Evolutionary conservation across 176 grass and related monocot species (phyloP), one percentile per base, ranked within the genome.

Genomic region (Typha latifolia): DNA sequence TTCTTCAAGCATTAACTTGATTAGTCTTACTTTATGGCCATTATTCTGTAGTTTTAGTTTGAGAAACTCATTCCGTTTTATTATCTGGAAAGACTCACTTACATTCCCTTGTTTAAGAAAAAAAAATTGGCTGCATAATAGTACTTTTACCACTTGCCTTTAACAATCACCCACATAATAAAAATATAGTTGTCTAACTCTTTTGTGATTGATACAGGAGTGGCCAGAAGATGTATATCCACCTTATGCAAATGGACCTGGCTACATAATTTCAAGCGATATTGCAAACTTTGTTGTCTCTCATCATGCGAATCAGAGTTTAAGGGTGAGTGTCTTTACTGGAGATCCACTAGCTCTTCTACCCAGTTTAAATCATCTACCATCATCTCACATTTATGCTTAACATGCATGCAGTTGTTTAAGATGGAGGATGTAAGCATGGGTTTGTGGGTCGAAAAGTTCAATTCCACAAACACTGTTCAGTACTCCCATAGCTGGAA

Each of bases 381-480:
- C 20, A 0, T 59, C 20, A 19, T 21, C 10, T 59, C 20, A 18
- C 16, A 5, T 57, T 57, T 59, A 0, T 14, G 8, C 20, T 49
- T 71, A 7, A 52, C 26, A 43, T 62, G 20, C 62, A 83, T 83
- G 79, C 80, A 93, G 94, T 82, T 99, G 16, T 97, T 93, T 68
- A 99, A 99, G 76, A 93, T 99, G 94, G 94, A 93, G 70, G 94
- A 93, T 78, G 89, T 90, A 73, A 93, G 94, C 63, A 92, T 99
- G 94, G 89, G 89, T 22, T 74, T 93, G 14, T 99, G 89, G 89
- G 89, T 99, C 0, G 94, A 99, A 72, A 89, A 99, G 52, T 87
- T 93, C 66, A 99, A 99, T 64, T 69, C 83, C 12, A 82, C 94
- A 0, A 67, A 18, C 9, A 62, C 73, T 47, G 86, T 99, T 48